phyloP scores from a whole-genome alignment of 495 filamentous ascomycete species.

The Friedmanniomyces simplex region DNA sequence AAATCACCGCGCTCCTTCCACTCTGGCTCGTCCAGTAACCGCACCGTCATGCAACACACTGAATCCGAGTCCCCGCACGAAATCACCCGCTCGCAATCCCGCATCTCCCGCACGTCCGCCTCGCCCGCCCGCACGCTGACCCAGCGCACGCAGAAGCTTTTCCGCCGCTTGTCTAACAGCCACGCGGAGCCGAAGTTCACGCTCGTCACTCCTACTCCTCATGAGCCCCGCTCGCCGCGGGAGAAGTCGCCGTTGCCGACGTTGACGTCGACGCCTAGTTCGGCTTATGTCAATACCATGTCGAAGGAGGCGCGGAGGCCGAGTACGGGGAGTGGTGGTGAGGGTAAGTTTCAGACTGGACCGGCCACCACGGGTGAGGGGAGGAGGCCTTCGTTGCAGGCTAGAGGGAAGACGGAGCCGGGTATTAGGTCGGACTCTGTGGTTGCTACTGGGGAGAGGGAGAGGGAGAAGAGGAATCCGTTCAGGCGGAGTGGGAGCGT shows the following conservation, averaged over 20 bases:
- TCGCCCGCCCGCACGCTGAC: constrained; percentile 9
- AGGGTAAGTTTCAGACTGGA: background rate
- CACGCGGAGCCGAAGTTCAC: background rate
- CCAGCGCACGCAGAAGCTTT: constrained; percentile 16
- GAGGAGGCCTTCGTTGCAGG: constrained; percentile 7
- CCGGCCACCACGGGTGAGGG: background rate
- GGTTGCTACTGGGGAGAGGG: too few relatives aligned
- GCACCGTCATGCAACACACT: constrained; percentile 6
- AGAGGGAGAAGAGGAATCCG: constrained; percentile 7
- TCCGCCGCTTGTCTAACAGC: constrained; percentile 20
- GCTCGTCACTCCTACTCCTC: background rate
- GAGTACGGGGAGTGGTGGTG: constrained; percentile 4
- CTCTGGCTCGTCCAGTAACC: constrained; percentile 14
- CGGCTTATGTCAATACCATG: constrained; percentile 6
- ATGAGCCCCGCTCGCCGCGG: background rate
- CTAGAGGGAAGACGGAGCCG: constrained; percentile 1
- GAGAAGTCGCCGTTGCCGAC: constrained; percentile 17
- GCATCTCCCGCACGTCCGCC: constrained; percentile 1
- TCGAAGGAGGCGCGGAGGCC: constrained; percentile 5
- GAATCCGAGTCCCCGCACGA: background rate
- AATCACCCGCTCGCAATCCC: background rate
- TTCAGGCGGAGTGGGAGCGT: constrained; percentile 7
- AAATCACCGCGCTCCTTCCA: constrained; percentile 5
- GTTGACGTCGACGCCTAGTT: constrained; percentile 12
- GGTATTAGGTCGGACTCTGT: background rate